phyloP scores from a whole-genome alignment of 495 filamentous ascomycete species.

The Chaetomium cochliodes region DNA sequence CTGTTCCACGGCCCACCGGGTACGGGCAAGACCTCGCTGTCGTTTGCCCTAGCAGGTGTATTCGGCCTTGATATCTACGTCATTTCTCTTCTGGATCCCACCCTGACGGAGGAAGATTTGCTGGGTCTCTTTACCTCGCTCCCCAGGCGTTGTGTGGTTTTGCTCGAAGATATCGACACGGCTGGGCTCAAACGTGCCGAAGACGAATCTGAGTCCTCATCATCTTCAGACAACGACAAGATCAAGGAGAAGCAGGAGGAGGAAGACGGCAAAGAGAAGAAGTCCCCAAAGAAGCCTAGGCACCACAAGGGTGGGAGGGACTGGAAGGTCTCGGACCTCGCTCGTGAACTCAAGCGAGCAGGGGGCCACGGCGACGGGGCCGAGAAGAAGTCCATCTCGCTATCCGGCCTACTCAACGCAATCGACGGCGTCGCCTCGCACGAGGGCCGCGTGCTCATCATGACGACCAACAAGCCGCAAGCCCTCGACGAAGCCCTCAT shows the following conservation, averaged over 20 bases:
- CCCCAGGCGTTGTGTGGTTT: conserved; percentile 62
- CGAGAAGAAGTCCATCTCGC: conserved; percentile 55
- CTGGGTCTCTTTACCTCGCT: conserved; percentile 63
- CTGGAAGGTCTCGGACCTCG: conserved; percentile 40
- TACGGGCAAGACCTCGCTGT: conserved; percentile 61
- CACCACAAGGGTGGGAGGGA: conserved; percentile 27
- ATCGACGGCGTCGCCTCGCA: conserved; percentile 82
- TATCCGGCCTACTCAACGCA: conserved; percentile 78
- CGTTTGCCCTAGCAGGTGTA: conserved; percentile 65
- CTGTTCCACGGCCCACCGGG: conserved; percentile 75
- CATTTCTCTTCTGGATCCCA: conserved; percentile 60
- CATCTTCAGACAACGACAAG: background rate
- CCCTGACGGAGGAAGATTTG: conserved; percentile 68
- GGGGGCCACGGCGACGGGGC: conserved; percentile 18
- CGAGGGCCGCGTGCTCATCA: conserved; percentile 77
- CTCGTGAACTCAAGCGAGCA: conserved; percentile 38
- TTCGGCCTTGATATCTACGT: conserved; percentile 70
- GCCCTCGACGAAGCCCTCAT: conserved; percentile 72
- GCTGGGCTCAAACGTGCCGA: conserved; percentile 57
- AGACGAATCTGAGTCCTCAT: conserved; percentile 12
- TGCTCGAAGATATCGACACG: conserved; percentile 72
- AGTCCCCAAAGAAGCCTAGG: conserved; percentile 14
- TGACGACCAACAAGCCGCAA: conserved; percentile 81
- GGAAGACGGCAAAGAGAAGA: conserved; percentile 16
- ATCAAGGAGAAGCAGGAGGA: conserved; percentile 13